A percentile compares a stretch with the other conserved stretches of the same genome.
Evolutionary conservation across 345 rosid genomes (phyloP).

Genomic region (Arabidopsis arenosa): DNA sequence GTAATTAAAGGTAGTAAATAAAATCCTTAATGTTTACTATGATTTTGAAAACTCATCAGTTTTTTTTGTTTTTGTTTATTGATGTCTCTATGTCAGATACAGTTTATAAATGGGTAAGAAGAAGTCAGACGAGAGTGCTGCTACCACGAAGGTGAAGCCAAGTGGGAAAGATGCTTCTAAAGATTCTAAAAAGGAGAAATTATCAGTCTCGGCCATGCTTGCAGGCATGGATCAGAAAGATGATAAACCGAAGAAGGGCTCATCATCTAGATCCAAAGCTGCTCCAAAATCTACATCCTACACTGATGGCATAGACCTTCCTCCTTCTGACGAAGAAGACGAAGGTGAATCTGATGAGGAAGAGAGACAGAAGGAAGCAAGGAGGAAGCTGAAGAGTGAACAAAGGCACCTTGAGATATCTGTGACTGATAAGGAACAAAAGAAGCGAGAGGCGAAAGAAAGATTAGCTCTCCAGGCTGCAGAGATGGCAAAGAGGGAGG

Average conservation of each 20-base stretch:
- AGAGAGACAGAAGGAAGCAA: conserved; percentile 47
- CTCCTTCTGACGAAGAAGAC: conserved; percentile 88
- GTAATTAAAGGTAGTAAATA: neutral
- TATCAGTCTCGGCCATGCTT: conserved; percentile 81
- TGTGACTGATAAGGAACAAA: conserved; percentile 73
- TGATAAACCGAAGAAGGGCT: conserved; percentile 74
- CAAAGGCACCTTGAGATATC: conserved; percentile 58
- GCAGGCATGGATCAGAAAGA: conserved; percentile 84
- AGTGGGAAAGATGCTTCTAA: conserved; percentile 58
- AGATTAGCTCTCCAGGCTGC: conserved; percentile 57
- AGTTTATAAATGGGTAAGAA: conserved; percentile 70
- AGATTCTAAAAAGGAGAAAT: conserved; percentile 67
- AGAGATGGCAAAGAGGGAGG: conserved; percentile 74
- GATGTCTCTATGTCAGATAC: conserved; percentile 28
- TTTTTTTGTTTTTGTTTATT: neutral
- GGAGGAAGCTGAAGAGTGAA: conserved; percentile 61
- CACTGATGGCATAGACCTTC: conserved; percentile 85
- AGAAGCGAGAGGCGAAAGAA: conserved; percentile 85
- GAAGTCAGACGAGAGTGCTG: conserved; percentile 62
- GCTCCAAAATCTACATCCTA: conserved; percentile 63
- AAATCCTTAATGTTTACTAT: neutral
- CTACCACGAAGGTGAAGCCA: conserved; percentile 55
- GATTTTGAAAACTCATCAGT: neutral
- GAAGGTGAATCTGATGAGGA: conserved; percentile 60
- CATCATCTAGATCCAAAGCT: conserved; percentile 63